Evolutionary conservation across 768 basidiomycete species (phyloP).

Genomic region (Boletus reticuloceps): DNA sequence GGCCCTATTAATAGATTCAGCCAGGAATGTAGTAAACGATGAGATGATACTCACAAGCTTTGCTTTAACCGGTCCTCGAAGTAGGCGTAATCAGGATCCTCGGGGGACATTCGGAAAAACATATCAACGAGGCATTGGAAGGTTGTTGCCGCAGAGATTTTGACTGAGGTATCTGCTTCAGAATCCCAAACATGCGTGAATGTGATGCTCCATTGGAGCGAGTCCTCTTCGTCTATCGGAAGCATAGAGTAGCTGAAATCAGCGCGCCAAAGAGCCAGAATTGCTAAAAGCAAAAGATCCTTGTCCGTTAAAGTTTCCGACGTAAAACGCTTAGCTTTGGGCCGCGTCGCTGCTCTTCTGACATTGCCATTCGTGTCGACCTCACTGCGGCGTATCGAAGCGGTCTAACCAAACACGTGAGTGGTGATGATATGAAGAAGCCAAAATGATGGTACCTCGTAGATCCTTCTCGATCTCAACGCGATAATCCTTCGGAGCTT

Average conservation of each 20-base stretch:
- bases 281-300: constrained; percentile 66
- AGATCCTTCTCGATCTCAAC: constrained; percentile 51
- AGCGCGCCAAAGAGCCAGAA: constrained; percentile 68
- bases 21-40: not conserved
- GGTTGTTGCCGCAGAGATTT: constrained; percentile 55
- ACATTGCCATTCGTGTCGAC: constrained; percentile 54
- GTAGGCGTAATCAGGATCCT: constrained; percentile 36
- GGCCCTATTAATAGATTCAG: constrained; percentile 14
- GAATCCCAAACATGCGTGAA: constrained; percentile 59
- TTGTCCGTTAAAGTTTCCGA: constrained; percentile 62
- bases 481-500: constrained; percentile 45
- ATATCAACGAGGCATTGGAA: constrained; percentile 45
- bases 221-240: constrained; percentile 39
- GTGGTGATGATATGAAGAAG: constrained; percentile 1
- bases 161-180: constrained; percentile 61
- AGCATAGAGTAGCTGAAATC: constrained; percentile 54
- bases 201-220: constrained; percentile 46
- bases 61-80: constrained; percentile 45
- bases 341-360: constrained; percentile 52
- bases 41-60: constrained; percentile 42
- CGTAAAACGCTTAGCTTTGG: constrained; percentile 57
- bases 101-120: constrained; percentile 41
- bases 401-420: constrained; percentile 36
- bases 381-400: constrained; percentile 56
- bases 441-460: constrained; percentile 43